Conservation (phyloP, 2,329 filamentous ascomycete species). For the Epichloe sp. region DNA sequence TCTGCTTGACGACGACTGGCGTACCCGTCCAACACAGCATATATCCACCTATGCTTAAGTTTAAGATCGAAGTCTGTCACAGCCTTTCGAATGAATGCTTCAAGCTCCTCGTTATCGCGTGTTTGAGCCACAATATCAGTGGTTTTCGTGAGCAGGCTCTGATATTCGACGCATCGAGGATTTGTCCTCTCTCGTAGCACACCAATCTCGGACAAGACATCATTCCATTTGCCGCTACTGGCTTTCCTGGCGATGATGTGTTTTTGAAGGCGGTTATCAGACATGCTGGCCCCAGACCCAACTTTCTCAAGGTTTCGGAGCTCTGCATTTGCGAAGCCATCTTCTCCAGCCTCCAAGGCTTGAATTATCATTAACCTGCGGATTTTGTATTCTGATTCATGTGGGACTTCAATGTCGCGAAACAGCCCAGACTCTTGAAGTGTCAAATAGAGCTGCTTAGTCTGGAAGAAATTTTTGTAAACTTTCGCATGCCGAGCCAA, state of each 20-base stretch:
- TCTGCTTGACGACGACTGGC: constrained; percentile 17
- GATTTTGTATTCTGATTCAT: constrained; percentile 15
- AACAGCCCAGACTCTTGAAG: constrained; percentile 19
- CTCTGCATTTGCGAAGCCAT: constrained; percentile 14
- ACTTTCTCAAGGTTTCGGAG: constrained; percentile 12
- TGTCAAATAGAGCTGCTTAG: constrained; percentile 15
- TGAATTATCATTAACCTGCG: constrained; percentile 15
- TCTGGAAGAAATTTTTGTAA: constrained; percentile 5
- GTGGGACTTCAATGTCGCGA: constrained; percentile 6
- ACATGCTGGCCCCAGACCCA: constrained; percentile 7
- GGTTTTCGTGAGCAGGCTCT: constrained; percentile 15
- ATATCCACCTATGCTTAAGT: constrained; percentile 16
- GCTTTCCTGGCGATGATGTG: constrained; percentile 17
- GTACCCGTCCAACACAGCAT: constrained; percentile 18
- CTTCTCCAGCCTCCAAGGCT: constrained; percentile 16
- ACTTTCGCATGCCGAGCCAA: constrained; percentile 4
- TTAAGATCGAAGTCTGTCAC: constrained; percentile 14
- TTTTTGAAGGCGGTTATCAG: constrained; percentile 17
- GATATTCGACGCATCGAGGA: constrained; percentile 12
- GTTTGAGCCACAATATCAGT: constrained; percentile 21
- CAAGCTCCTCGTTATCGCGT: constrained; percentile 15
- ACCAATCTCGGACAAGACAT: constrained; percentile 11
- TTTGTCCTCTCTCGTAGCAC: constrained; percentile 9
- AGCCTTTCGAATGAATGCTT: constrained; percentile 16
- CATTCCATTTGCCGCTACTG: constrained; percentile 15